Percentiles rank a stretch among this genome's conserved stretches.
Evolutionary conservation across 768 basidiomycete genomes (phyloP).

Genomic region (Agaricus subrufescens): DNA sequence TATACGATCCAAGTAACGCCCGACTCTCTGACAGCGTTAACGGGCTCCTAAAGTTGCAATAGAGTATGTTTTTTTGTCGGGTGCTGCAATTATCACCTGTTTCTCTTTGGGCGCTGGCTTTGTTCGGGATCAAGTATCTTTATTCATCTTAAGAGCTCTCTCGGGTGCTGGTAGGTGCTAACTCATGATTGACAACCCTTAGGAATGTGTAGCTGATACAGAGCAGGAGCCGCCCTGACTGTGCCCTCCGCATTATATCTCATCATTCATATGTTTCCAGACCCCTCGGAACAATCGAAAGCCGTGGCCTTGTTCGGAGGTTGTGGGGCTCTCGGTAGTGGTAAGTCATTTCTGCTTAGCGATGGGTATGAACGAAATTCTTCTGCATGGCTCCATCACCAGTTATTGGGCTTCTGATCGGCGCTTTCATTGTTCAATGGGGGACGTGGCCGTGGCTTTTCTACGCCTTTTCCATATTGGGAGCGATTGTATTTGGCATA

Average conservation of each 20-base stretch:
- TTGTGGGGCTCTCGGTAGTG: constrained; percentile 38
- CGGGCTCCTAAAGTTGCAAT: too few relatives aligned
- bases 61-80: background rate
- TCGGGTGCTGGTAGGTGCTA: constrained; percentile 33
- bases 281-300: constrained; percentile 35
- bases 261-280: constrained; percentile 42
- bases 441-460: constrained; percentile 46
- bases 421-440: constrained; percentile 33
- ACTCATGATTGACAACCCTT: too few relatives aligned
- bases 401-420: constrained; percentile 35
- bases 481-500: constrained; percentile 11
- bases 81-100: constrained; percentile 24
- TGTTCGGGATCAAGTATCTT: constrained; percentile 30
- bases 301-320: constrained; percentile 42
- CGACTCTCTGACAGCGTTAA: background rate
- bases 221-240: constrained; percentile 35
- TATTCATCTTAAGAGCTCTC: constrained; percentile 44
- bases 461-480: constrained; percentile 21
- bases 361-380: background rate
- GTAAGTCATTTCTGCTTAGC: constrained; percentile 15
- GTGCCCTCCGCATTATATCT: constrained; percentile 42
- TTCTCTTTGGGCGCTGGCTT: constrained; percentile 41
- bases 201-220: background rate
- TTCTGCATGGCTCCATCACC: background rate
- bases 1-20: background rate